A percentile compares a stretch with the other conserved stretches of the same genome.
Evolutionary conservation across 2,329 filamentous ascomycete genomes (phyloP).

Genomic region (Penicillium hordei): DNA sequence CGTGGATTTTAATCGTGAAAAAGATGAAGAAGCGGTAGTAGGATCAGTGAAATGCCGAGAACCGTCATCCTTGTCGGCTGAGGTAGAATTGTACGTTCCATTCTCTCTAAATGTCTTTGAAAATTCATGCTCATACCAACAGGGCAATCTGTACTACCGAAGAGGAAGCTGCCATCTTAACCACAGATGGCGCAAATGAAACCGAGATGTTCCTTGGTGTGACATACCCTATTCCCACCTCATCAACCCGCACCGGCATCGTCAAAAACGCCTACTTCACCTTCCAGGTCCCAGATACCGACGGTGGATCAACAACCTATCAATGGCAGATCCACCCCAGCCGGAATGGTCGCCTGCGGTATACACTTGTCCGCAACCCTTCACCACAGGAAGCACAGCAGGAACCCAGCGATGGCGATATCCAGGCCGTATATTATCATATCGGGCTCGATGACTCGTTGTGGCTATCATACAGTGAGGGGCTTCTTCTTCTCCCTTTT

Average conservation of each 20-base stretch:
- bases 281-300: not conserved
- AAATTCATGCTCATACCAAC: not conserved
- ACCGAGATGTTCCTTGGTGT: not conserved
- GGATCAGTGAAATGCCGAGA: not conserved
- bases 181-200: not conserved
- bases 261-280: not conserved
- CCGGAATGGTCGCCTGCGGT: not conserved
- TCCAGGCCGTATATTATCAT: not conserved
- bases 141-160: not conserved
- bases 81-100: not conserved
- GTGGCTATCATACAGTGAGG: not conserved
- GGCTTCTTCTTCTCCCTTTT: not conserved
- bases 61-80: not conserved
- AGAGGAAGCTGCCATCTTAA: not conserved
- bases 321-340: not conserved
- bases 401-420: not conserved
- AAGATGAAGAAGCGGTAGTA: not conserved
- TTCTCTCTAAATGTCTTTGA: not conserved
- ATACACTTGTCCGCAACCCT: not conserved
- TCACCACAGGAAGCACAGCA: not conserved
- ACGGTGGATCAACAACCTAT: not conserved
- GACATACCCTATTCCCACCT: not conserved
- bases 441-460: not conserved
- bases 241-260: not conserved
- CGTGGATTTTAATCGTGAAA: not conserved